Percentiles rank a stretch among this genome's conserved stretches.
These are phyloP conservation scores for Globisporangium rhizosaccharum DNA, from an alignment of 352 stramenopile species.

Conservation along the genomic window DNA sequence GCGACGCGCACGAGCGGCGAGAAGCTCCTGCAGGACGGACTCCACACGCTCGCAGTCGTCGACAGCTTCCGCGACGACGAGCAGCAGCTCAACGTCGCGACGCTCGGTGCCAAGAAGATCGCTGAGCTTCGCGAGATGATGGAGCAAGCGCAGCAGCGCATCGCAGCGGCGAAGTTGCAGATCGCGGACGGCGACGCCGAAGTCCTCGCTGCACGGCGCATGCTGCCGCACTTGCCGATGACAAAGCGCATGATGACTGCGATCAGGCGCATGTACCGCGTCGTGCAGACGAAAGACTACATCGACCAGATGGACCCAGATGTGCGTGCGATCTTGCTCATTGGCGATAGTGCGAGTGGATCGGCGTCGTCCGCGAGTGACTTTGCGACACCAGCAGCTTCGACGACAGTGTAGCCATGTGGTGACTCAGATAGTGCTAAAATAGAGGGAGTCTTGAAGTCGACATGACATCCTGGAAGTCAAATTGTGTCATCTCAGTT, in stretches of 20 bases:
- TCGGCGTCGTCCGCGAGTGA: neutral
- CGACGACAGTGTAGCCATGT: neutral
- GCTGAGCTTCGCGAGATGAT: constrained; percentile 47
- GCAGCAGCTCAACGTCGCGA: constrained; percentile 44
- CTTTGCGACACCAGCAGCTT: neutral
- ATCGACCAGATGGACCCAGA: constrained; percentile 62
- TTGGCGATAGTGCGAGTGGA: constrained; percentile 1
- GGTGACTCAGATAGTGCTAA: neutral
- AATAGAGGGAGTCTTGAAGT: neutral
- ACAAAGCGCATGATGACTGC: constrained; percentile 51
- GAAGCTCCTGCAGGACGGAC: constrained; percentile 38
- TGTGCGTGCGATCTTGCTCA: constrained; percentile 29
- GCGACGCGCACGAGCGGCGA: constrained; percentile 48
- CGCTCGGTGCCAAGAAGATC: constrained; percentile 53
- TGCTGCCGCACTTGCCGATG: constrained; percentile 51
- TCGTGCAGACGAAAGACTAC: constrained; percentile 66
- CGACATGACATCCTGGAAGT: no score
- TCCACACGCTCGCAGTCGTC: constrained; percentile 28
- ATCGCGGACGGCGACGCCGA: constrained; percentile 34
- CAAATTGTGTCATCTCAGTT: no score
- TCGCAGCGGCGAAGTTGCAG: constrained; percentile 24
- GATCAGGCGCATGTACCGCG: constrained; percentile 48
- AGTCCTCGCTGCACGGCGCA: constrained; percentile 31
- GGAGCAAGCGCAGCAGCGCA: constrained; percentile 34
- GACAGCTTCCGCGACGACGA: constrained; percentile 42